Conservation (phyloP, 164 flowering plant species). For the Santalum album region DNA sequence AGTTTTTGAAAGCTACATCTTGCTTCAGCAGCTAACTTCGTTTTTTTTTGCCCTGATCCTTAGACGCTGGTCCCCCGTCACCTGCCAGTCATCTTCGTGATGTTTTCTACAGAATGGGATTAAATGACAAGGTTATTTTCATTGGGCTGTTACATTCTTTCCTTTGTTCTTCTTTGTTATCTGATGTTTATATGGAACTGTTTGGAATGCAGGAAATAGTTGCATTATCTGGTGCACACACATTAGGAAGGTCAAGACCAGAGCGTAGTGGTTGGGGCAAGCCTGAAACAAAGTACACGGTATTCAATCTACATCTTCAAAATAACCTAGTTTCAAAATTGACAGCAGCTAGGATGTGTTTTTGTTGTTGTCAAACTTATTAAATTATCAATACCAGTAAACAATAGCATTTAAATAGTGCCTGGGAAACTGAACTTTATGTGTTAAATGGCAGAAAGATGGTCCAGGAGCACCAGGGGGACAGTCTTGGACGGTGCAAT, state of each 20-base stretch:
- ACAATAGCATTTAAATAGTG: neutral
- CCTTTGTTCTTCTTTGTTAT: neutral
- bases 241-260: constrained; percentile 92
- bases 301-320: constrained; percentile 17
- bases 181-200: neutral
- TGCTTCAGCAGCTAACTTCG: constrained; percentile 6
- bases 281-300: constrained; percentile 95
- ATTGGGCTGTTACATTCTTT: neutral
- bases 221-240: constrained; percentile 98
- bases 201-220: constrained; percentile 72
- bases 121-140: constrained; percentile 72
- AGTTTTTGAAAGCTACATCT: neutral
- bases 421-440: neutral
- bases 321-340: neutral
- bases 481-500: constrained; percentile 92
- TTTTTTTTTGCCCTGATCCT: constrained; percentile 8
- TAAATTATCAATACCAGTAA: too few species aligned
- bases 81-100: constrained; percentile 86
- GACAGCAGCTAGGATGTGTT: neutral
- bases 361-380: too few species aligned
- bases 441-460: constrained; percentile 62
- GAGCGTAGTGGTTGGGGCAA: constrained; percentile 99
- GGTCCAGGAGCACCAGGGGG: constrained; percentile 99
- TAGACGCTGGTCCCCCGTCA: constrained; percentile 94
- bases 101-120: constrained; percentile 95